phyloP scores from a whole-genome alignment of 805 yeast genomes.

The Metschnikowia cubensis region DNA sequence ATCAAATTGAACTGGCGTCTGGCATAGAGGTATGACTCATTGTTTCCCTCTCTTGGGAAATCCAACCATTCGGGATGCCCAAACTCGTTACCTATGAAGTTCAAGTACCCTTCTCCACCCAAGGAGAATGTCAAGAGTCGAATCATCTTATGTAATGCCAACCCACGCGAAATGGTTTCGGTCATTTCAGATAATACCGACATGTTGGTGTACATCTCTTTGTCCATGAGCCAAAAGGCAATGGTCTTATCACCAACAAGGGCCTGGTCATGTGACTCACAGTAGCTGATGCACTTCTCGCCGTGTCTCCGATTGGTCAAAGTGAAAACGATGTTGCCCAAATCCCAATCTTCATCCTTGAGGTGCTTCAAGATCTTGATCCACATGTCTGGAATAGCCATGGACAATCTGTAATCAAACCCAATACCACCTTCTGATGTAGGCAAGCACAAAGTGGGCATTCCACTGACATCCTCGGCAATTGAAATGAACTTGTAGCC shows the following conservation, averaged over 20 bases:
- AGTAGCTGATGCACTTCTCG: conserved; percentile 86
- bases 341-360: conserved; percentile 86
- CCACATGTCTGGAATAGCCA: conserved; percentile 99
- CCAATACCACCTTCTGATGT: conserved; percentile 81
- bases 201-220: conserved; percentile 97
- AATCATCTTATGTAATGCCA: conserved; percentile 87
- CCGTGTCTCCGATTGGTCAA: conserved; percentile 83
- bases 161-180: conserved; percentile 80
- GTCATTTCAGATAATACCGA: conserved; percentile 68
- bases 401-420: conserved; percentile 86
- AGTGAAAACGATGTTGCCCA: conserved; percentile 74
- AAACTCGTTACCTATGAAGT: conserved; percentile 96
- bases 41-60: conserved; percentile 88
- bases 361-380: conserved; percentile 84
- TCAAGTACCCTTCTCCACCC: conserved; percentile 97
- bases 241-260: conserved; percentile 94
- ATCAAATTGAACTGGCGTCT: conserved; percentile 90
- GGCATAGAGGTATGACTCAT: conserved; percentile 87
- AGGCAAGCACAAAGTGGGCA: conserved; percentile 89
- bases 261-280: conserved; percentile 97
- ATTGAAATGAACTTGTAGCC: conserved; percentile 58
- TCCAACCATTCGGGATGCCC: conserved; percentile 99
- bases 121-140: conserved; percentile 79
- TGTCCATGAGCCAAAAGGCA: conserved; percentile 98
- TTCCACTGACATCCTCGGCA: conserved; percentile 97